Evolutionary conservation across 2,329 filamentous ascomycete genomes (phyloP).

Genomic region (Xylariaceae sp.): DNA sequence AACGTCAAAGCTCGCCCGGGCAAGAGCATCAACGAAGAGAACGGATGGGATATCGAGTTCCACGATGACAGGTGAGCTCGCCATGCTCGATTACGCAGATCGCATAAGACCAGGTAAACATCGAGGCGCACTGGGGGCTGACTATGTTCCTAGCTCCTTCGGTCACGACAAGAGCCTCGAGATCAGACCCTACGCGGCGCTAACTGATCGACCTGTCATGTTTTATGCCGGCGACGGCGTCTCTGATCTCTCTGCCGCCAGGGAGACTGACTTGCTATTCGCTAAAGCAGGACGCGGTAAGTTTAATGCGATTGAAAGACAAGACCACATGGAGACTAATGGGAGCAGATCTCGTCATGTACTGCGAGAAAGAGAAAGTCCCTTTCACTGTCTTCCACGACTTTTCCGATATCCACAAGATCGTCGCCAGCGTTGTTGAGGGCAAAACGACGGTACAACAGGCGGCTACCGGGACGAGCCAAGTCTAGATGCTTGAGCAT

Average conservation of each 20-base stretch:
- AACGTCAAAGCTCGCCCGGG: conserved; percentile 60
- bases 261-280: conserved; percentile 89
- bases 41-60: conserved; percentile 84
- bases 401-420: conserved; percentile 74
- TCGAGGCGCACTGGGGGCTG: conserved; percentile 4
- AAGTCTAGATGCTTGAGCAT: too few relatives aligned
- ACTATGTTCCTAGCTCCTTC: conserved; percentile 55
- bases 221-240: conserved; percentile 96
- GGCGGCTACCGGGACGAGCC: conserved; percentile 51
- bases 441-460: conserved; percentile 68
- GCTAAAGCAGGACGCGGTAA: conserved; percentile 84
- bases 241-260: conserved; percentile 84
- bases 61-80: conserved; percentile 72
- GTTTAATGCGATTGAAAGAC: too few relatives aligned
- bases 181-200: conserved; percentile 77
- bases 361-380: conserved; percentile 78
- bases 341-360: conserved; percentile 71
- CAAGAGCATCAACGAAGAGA: conserved; percentile 72
- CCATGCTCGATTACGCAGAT: background rate
- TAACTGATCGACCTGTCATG: conserved; percentile 74
- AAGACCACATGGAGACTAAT: conserved; percentile 12
- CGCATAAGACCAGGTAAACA: background rate
- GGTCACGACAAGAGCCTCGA: conserved; percentile 97
- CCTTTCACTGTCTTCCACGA: conserved; percentile 85
- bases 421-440: conserved; percentile 71